Evolutionary conservation across 257 asterid species (phyloP).

Genomic region (Penstemon barbatus): DNA sequence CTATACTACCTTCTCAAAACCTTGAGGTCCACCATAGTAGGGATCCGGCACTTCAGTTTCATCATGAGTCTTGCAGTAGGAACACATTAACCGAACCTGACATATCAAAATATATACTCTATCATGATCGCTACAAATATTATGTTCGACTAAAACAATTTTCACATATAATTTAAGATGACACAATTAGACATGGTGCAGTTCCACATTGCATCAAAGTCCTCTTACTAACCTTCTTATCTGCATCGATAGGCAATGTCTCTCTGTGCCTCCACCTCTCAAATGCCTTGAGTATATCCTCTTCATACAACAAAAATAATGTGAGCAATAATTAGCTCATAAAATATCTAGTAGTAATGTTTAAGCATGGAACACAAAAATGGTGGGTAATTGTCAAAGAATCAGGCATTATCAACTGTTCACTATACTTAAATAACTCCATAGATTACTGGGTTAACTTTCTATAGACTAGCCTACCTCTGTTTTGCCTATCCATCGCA

Average conservation of each 20-base stretch:
- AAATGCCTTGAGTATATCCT: slow-evolving; percentile 60
- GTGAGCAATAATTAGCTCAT: neutral
- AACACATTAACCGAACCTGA: slow-evolving; percentile 71
- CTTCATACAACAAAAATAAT: slow-evolving; percentile 30
- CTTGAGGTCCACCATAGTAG: slow-evolving; percentile 82
- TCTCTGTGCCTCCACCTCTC: slow-evolving; percentile 78
- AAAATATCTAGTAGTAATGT: neutral
- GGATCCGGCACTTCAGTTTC: slow-evolving; percentile 89
- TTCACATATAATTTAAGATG: neutral
- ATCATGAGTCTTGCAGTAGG: slow-evolving; percentile 70
- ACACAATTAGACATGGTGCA: neutral
- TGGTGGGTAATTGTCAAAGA: neutral
- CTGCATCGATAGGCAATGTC: slow-evolving; percentile 54
- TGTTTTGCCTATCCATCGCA: slow-evolving; percentile 89
- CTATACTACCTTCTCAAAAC: slow-evolving; percentile 76
- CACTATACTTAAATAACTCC: neutral
- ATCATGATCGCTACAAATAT: neutral
- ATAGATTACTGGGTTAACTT: no score
- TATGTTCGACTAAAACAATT: neutral
- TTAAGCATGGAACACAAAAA: slow-evolving; percentile 8
- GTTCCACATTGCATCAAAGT: slow-evolving; percentile 2
- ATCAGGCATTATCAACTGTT: neutral
- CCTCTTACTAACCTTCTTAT: slow-evolving; percentile 45
- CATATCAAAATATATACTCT: slow-evolving; percentile 3
- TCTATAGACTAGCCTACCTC: slow-evolving; percentile 43